Conservation (phyloP, 2,329 filamentous ascomycete genomes). For the Ophiostoma fasciatum region DNA sequence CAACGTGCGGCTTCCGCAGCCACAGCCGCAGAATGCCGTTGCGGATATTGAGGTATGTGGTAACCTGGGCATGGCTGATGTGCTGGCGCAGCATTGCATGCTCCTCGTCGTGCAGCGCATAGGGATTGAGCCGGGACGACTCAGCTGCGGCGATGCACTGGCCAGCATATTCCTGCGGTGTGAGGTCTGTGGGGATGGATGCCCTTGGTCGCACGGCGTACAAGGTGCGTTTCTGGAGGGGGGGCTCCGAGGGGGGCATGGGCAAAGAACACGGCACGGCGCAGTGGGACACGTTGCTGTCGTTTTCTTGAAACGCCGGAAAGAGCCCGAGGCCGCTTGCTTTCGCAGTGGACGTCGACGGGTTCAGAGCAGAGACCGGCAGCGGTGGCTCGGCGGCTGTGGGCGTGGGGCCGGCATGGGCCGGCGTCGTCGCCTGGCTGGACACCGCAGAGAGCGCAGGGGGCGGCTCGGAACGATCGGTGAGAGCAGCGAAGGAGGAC, state of each 20-base stretch:
- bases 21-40: constrained; percentile 88
- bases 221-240: not conserved
- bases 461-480: constrained; percentile 41
- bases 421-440: constrained; percentile 49
- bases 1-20: constrained; percentile 71
- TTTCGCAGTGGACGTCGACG: too few species aligned
- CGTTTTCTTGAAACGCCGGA: not conserved
- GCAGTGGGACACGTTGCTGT: not conserved
- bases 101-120: constrained; percentile 72
- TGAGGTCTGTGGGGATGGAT: constrained; percentile 65
- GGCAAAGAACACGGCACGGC: not conserved
- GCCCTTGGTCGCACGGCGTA: constrained; percentile 56
- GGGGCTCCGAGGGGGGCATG: not conserved
- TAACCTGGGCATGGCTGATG: constrained; percentile 79
- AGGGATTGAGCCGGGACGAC: constrained; percentile 78
- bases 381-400: not conserved
- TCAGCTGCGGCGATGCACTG: constrained; percentile 86
- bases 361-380: too few species aligned
- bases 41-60: constrained; percentile 87
- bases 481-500: constrained; percentile 37
- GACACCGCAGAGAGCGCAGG: constrained; percentile 39
- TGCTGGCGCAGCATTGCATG: constrained; percentile 66
- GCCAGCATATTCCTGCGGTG: constrained; percentile 65
- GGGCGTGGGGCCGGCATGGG: constrained; percentile 24
- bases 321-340: too few species aligned